Percentiles rank a stretch among this genome's conserved stretches.
phyloP scores from a whole-genome alignment of 2,329 filamentous ascomycete species.

The Shiraia sp. region DNA sequence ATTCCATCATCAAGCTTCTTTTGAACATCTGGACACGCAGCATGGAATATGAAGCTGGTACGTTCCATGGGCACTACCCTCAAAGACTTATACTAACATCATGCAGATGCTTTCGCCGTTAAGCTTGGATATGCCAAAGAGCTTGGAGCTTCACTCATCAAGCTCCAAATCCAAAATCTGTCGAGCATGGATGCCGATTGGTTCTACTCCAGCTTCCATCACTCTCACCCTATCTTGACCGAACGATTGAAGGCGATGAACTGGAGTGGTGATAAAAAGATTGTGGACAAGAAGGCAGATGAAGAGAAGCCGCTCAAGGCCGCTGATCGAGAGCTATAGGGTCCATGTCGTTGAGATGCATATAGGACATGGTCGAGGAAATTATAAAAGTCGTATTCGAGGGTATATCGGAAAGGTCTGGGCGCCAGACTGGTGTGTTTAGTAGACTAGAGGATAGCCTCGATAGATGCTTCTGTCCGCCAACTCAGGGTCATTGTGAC shows the following conservation, averaged over 20 bases:
- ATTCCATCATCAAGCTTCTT: conserved; percentile 88
- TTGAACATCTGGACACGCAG: conserved; percentile 95
- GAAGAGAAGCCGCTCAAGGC: conserved; percentile 67
- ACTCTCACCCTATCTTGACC: conserved; percentile 93
- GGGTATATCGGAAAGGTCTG: conserved; percentile 4
- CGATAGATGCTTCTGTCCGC: not conserved
- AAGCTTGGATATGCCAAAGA: conserved; percentile 81
- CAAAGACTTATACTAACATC: conserved; percentile 19
- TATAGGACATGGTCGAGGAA: conserved; percentile 1
- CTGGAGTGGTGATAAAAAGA: conserved; percentile 72
- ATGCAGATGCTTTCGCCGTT: conserved; percentile 77
- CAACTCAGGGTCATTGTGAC: not conserved
- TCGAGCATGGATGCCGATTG: conserved; percentile 99
- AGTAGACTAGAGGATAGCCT: conserved; percentile 7
- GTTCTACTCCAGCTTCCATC: conserved; percentile 98
- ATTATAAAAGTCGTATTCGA: not conserved
- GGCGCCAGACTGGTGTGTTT: not conserved
- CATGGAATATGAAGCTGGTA: conserved; percentile 93
- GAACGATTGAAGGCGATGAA: conserved; percentile 90
- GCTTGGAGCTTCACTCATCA: conserved; percentile 86
- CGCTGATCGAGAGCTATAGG: conserved; percentile 74
- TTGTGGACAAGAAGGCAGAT: conserved; percentile 55
- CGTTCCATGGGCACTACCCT: conserved; percentile 8
- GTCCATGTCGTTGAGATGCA: not conserved
- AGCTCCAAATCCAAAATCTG: conserved; percentile 97